Evolutionary conservation across 2,329 filamentous ascomycete genomes (phyloP), one percentile per base, ranked within the genome.

Genomic region (Nothomitra cinnamomea): DNA sequence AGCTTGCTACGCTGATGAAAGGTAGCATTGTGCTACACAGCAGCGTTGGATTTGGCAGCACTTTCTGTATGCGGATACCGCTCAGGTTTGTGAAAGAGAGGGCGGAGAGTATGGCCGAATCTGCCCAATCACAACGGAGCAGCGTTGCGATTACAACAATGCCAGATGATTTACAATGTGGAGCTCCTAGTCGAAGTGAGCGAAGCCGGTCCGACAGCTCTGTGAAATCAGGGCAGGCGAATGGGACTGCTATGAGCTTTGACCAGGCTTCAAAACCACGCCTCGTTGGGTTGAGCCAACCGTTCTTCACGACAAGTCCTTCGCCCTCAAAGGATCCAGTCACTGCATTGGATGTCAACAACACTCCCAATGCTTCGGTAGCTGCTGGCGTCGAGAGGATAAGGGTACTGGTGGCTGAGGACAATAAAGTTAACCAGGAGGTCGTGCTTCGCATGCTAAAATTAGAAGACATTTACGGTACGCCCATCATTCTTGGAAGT

Each of bases 321-420:
- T 17, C 45, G 4, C 25, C 24, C 25, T 28, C 21, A 60, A 58
- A 53, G 54, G 57, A 22, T 57, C 58, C 49, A 59, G 58, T 81
- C 55, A 78, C 77, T 1, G 78, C 77, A 2, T 79, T 85, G 58
- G 76, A 84, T 57, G 75, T 78, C 38, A 17, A 8, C 12, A 19
- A 49, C 19, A 8, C 12, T 10, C 2, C 45, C n/a, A 81, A 79
- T 7, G 76, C 81, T 57, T 78, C 77, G 1, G 76, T 83, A 64
- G 74, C 74, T 2, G 74, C 73, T 0, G 66, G 73, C 54, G 68
- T 13, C 70, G 75, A 54, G 28, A 87, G 82, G 59, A 74, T 94
- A 42, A 81, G 84, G 17, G 86, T 95, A 0, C 73, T 95, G 7
- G 88, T 95, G 12, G 89, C 89, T 0, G 89, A 95, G 65, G 80